Evolutionary conservation across 306 rosid species (phyloP), one percentile per base, ranked within the genome.

Genomic region (Begonia peltatifolia): DNA sequence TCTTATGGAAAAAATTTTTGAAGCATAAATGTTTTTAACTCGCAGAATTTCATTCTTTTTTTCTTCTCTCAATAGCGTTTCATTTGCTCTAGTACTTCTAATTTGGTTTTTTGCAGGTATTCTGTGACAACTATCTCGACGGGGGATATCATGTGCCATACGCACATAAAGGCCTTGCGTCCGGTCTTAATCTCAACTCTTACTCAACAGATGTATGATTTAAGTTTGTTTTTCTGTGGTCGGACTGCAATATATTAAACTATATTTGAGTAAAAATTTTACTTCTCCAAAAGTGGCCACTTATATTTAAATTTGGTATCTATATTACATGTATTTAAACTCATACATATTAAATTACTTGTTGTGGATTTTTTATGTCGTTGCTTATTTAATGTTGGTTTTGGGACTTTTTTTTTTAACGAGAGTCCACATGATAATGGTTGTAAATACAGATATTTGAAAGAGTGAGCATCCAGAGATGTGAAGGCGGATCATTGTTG

Each of bases 121-220:
- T 84, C 63, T 89, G 95, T 68, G 95, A 89, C 76, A 89, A 89
- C 87, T 89, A 82, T 74, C 72, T 89, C 51, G 97, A 89, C 61
- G 97, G 97, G 20, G 97, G 97, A 57, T 89, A 89, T 67, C 97
- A 89, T 38, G 97, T 84, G 20, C 89, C 97, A 12, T 82, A 75
- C 72, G 97, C 87, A 1, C 97, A 89, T 72, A 84, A 84, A 72
- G 87, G 72, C 77, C 81, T 89, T 5, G 87, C 93, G 59, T 76
- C 80, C 14, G 80, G 82, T 75, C 97, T 89, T 55, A 69, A 84
- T 60, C 79, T 89, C 13, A 80, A 89, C 17, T 73, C 87, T 42
- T 89, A 89, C 71, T 71, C 81, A 53, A 89, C 74, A 44, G 64
- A 70, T 16, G 97, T 89, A 84, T 36, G 72, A 42, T 68, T 76